phyloP scores from a whole-genome alignment of 2,329 filamentous ascomycete genomes.

The Trichoderma hamatum region DNA sequence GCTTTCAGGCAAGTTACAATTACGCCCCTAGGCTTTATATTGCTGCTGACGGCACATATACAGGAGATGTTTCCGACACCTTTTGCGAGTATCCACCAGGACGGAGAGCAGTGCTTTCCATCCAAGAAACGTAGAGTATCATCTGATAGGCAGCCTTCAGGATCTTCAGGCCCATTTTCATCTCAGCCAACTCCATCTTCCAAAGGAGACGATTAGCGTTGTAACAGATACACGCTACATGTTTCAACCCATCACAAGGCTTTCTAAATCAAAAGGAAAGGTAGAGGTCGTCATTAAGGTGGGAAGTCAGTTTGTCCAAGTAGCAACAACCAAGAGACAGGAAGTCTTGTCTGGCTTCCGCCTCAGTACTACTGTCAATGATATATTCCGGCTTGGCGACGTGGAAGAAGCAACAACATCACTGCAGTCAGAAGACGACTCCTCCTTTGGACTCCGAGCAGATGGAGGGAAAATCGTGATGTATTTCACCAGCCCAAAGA shows the following conservation, averaged over 20 bases:
- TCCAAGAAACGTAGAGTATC: constrained; percentile 66
- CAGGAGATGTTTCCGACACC: constrained; percentile 64
- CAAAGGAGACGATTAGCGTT: constrained; percentile 70
- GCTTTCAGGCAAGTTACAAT: constrained; percentile 57
- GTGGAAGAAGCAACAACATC: constrained; percentile 68
- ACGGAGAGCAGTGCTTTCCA: constrained; percentile 64
- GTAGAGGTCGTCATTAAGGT: constrained; percentile 71
- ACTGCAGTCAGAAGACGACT: constrained; percentile 67
- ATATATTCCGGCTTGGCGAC: constrained; percentile 69
- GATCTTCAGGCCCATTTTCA: constrained; percentile 70
- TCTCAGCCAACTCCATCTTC: constrained; percentile 65
- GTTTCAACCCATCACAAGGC: constrained; percentile 65
- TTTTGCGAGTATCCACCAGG: constrained; percentile 64
- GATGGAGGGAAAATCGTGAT: constrained; percentile 72
- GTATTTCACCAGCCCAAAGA: constrained; percentile 70
- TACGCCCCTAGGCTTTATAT: neutral
- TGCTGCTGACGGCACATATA: neutral
- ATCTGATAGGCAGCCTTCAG: constrained; percentile 65
- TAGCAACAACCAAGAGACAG: constrained; percentile 69
- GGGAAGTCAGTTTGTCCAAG: constrained; percentile 69
- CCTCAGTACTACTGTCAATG: constrained; percentile 67
- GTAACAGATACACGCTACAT: constrained; percentile 67
- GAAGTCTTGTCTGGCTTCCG: constrained; percentile 66
- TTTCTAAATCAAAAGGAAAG: constrained; percentile 71
- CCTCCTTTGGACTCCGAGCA: constrained; percentile 66